Evolutionary conservation across 2,329 filamentous ascomycete genomes (phyloP), one percentile per base, ranked within the genome.

Genomic region (Cladosporium sp.): DNA sequence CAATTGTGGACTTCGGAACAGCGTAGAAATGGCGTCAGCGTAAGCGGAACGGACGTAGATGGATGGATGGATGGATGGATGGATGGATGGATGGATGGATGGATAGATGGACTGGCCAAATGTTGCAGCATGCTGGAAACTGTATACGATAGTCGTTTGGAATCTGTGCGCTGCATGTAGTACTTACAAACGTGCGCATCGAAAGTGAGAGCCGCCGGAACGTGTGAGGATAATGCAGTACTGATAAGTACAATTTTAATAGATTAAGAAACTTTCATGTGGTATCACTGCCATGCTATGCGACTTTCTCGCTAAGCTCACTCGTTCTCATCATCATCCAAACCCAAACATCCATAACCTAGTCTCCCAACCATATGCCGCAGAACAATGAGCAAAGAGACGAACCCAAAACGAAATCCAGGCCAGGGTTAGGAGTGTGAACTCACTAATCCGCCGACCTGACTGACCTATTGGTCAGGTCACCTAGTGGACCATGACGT

Each of bases 401-500:
- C 18, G 7, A 52, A 50, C 58, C n/a, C 26, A 18, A 55, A 55
- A n/a, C 29, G 28, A 55, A 55, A 55, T 33, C 28, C 5, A 21
- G 28, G 28, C 52, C 21, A 3, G 26, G 52, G 14, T 33, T 10
- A 55, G 28, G 28, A 55, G 52, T 33, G 52, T 21, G 52, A 11
- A 31, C 46, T 16, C 35, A 35, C 35, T 14, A 26, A 37, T 18
- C 23, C 14, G n/a, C 5, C 55, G 29, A 7, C n/a, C 55, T 44
- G 26, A 14, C n/a, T 28, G 50, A 53, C 50, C 18, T 31, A 5
- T 5, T 29, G 14, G 50, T 53, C 50, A 53, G 18, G 23, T 29
- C 10, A 23, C 26, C 66, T 68, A 72, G 64, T 72, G 71, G 21
- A 73, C 70, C 72, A 73, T 72, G 21, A 73, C 69, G 62, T 72